Base-by-base conservation (phyloP, 1,139 yeast species). In the Citeromyces hawaiiensis region DNA sequence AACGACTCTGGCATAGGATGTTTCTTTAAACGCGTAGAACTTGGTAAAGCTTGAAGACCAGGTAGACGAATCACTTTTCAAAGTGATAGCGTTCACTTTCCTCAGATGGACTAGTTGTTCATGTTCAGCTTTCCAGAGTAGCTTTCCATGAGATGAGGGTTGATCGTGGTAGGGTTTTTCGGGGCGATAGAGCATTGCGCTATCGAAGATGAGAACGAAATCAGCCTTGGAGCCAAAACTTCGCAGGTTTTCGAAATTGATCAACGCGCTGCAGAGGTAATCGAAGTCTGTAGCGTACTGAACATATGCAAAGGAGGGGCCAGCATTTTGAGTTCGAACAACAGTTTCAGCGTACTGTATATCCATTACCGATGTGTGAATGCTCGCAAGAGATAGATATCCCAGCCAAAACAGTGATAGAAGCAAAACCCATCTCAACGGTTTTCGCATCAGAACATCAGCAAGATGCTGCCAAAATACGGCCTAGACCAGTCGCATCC, bases 11-110 rank as follows among this genome's bases (percentile, higher is more conserved):
- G 66, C 64, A 49, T 63, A 78, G 35, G 71, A 66, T 1, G 62
- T 59, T 46, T 66, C 65, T 43, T 66, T 63, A 50, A 76, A 76
- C 0, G 72, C 64, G 44, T 67, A 63, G 33, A 76, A 56, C 47
- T 76, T 76, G 0, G 81, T 74, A 45, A 71, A 68, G 38, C 78
- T 70, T 8, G 66, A 60, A 3, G 59, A 49, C 82, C 82, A 76
- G 34, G 61, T 52, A 4, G 59, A 45, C 9, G 47, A 39, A 3
- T 41, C 45, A 5, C 48, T 41, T 16, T 41, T 37, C 17, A 36
- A 37, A 13, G 33, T 17, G 17, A 45, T 34, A n/a, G 39, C 31
- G 3, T 38, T 40, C n/a, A 44, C 43, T 4, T 13, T 15, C n/a
- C 23, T 36, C 3, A 45, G 36, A 30, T 37, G 40, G n/a, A 45